Base-by-base conservation (phyloP, 805 yeast genomes). In the Kodamaea leandrae region DNA sequence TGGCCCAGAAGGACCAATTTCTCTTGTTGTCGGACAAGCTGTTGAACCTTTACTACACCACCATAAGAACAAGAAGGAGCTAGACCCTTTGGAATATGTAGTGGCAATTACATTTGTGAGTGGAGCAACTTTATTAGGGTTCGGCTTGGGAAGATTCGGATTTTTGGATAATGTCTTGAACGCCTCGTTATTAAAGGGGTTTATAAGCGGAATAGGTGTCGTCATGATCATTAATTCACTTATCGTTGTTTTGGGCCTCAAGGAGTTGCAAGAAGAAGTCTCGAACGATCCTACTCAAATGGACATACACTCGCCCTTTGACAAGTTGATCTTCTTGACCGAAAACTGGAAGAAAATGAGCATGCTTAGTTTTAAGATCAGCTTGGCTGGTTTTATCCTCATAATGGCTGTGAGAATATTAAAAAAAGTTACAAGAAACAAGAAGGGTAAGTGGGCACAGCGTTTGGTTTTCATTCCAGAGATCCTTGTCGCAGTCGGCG, bases 391-490 rank as follows among this genome's bases (percentile, higher is more conserved):
- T 1, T 74, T 89, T 38, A 32, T 84, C 10, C 41, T 78, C 10
- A 49, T 65, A 2, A 53, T 78, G 45, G 66, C 78, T 16, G 36
- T 63, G 2, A 33, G 74, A 17, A 72, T 74, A 49, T 63, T 67
- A 41, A 65, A 63, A 49, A 52, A 70, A 20, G 50, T 59, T 37
- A 62, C 61, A 3, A 43, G 53, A 3, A 46, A 48, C 15, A 43
- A 39, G 10, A 37, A 39, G 4, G 46, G 43, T 14, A 50, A 37
- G 9, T 37, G 47, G 43, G 46, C 42, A 41, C 44, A 69, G 26
- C 62, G 68, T 43, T 71, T 78, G 8, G 72, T 81, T 0, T 85
- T 83, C 45, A 60, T 93, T 23, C 98, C 99, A 0, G 98, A 91
- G 49, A 90, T 91, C 27, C 66, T 91, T 43, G 52, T 84, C 3